Conservation (phyloP, 768 basidiomycete species). For the Podaxis sp. region DNA sequence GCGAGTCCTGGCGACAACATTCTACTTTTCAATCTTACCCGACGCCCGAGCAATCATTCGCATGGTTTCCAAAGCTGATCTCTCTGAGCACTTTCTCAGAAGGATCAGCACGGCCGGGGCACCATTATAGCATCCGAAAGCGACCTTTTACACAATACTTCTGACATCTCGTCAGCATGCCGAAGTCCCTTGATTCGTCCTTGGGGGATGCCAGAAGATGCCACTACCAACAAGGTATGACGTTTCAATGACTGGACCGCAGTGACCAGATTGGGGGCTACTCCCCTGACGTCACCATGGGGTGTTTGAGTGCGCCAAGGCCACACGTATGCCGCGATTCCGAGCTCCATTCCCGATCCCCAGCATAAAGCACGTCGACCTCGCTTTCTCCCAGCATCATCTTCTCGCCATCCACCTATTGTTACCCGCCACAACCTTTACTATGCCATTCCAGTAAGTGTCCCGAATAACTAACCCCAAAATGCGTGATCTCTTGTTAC, state of each 20-base stretch:
- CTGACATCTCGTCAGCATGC: no score
- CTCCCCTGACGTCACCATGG: neutral
- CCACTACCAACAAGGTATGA: no score
- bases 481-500: neutral
- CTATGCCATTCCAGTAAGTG: conserved; percentile 18
- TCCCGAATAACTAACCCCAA: conserved; percentile 12
- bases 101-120: no score
- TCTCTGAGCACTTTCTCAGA: no score
- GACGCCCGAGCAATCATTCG: no score
- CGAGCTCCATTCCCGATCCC: neutral
- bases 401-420: neutral
- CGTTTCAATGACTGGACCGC: neutral
- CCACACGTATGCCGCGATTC: neutral
- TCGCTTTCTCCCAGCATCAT: neutral
- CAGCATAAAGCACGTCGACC: neutral
- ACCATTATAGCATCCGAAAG: no score
- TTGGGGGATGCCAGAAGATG: no score
- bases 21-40: neutral
- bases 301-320: neutral
- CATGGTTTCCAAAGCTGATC: no score
- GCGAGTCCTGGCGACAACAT: neutral
- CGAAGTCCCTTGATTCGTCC: no score
- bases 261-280: neutral
- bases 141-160: no score
- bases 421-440: neutral